Base-by-base conservation (phyloP, 1,284 basidiomycete genomes). In the Tetrapyrgos nigripes region DNA sequence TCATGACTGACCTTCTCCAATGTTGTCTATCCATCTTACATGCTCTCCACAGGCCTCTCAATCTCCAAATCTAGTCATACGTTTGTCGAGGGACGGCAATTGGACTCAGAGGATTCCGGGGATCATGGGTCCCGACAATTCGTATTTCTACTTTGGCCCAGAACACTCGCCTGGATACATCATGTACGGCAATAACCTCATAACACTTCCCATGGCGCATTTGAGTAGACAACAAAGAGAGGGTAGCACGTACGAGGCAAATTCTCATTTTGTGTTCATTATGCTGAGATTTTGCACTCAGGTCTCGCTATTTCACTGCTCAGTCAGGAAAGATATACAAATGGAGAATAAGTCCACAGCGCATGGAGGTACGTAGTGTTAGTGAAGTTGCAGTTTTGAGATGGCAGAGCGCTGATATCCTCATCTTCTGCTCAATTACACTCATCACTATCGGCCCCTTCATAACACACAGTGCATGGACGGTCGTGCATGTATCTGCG, bases 131-230 rank as follows among this genome's bases (percentile, higher is more conserved):
- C 89, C 90, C 14, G 81, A 79, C 58, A 87, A 83, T 47, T 84
- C 89, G 6, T 89, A 81, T 67, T 82, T 91, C 58, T 92, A 89
- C 68, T 85, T 92, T 60, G 90, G 89, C 0, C 88, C 89, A 6
- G 76, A 76, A 48, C 80, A 77, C 50, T 68, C 78, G 2, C 81
- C 83, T 4, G 89, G 90, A 6, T 85, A 85, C 65, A 71, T 91
- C 40, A 80, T 83, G 37, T 92, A 90, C 61, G 90, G 89, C 4
- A 89, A 87, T 62, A 84, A 83, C 59, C 74, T 76, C 23, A 79
- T 79, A 27, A 71, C 80, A 27, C 67, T 80, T 31, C 76, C 80
- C 4, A 91, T 92, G 88, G 67, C 73, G 1, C 78, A 81, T 61
- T 79, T 83, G 50, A 69, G 87, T 40, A 75, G 82, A 49, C 83